Conservation (phyloP, 345 rosid species). For the Syzygium oleosum region DNA sequence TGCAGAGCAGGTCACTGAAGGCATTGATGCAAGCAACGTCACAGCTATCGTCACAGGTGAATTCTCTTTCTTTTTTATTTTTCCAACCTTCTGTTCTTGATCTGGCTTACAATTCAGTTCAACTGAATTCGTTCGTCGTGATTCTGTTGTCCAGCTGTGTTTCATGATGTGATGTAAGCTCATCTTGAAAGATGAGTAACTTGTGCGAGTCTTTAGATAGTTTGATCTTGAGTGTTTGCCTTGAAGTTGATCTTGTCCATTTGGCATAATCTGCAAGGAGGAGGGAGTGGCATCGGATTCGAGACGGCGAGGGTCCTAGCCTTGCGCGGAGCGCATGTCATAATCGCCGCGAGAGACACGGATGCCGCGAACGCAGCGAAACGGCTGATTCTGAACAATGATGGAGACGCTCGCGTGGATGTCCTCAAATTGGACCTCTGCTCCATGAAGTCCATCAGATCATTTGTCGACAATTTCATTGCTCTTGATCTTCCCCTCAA, state of each 20-base stretch:
- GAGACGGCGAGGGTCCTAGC: slow-evolving; percentile 87
- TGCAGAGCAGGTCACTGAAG: slow-evolving; percentile 66
- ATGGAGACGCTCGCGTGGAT: slow-evolving; percentile 36
- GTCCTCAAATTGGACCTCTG: slow-evolving; percentile 50
- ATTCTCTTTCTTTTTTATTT: neutral
- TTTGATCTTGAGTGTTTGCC: neutral
- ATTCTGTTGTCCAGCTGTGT: neutral
- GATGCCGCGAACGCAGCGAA: slow-evolving; percentile 68
- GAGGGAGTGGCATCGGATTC: slow-evolving; percentile 86
- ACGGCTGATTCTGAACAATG: slow-evolving; percentile 24
- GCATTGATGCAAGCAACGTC: slow-evolving; percentile 54
- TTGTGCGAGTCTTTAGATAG: neutral
- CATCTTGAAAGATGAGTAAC: neutral
- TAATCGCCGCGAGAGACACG: slow-evolving; percentile 72
- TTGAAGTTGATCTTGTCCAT: neutral
- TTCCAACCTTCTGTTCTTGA: neutral
- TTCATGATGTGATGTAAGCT: neutral
- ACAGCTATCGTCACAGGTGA: slow-evolving; percentile 78
- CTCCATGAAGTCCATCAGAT: slow-evolving; percentile 45
- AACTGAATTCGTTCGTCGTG: neutral
- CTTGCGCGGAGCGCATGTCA: slow-evolving; percentile 54
- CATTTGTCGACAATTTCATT: slow-evolving; percentile 35
- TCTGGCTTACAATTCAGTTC: neutral
- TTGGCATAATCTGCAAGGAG: slow-evolving; percentile 34
- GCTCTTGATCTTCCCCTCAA: slow-evolving; percentile 64